Evolutionary conservation across 177 flowering plant species (phyloP).

Genomic region (Telopea speciosissima): DNA sequence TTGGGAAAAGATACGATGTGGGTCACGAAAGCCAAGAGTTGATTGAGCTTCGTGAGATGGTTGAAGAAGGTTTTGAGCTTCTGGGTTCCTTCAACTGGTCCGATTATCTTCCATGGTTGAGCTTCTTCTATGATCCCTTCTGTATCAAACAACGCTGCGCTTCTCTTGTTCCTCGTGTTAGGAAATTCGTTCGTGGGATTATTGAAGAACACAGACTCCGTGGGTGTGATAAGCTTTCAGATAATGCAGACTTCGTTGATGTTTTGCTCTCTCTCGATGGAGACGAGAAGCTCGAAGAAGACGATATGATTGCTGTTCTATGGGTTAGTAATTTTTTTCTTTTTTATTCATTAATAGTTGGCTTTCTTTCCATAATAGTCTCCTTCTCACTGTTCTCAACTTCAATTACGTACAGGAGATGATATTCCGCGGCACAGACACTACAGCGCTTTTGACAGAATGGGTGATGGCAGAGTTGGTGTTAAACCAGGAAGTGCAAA

Average conservation of each 20-base stretch:
- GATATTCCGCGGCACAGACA: conserved; percentile 74
- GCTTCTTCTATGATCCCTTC: conserved; percentile 29
- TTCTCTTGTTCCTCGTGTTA: conserved; percentile 36
- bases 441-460: conserved; percentile 54
- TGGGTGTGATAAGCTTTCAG: neutral
- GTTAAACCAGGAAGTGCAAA: conserved; percentile 43
- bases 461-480: conserved; percentile 69
- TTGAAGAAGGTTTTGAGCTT: conserved; percentile 43
- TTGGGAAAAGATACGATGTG: conserved; percentile 43
- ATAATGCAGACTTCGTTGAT: conserved; percentile 41
- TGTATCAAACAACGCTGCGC: conserved; percentile 24
- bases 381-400: no score
- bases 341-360: no score
- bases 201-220: conserved; percentile 31
- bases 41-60: conserved; percentile 27
- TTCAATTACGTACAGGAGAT: conserved; percentile 64
- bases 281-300: conserved; percentile 39
- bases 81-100: conserved; percentile 51
- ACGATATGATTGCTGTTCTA: conserved; percentile 48
- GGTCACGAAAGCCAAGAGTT: conserved; percentile 15
- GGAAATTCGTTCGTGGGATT: conserved; percentile 24
- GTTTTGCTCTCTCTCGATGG: conserved; percentile 42
- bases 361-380: no score
- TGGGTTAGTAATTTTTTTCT: conserved; percentile 33
- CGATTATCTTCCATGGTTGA: conserved; percentile 42